Evolutionary conservation across 1,284 basidiomycete species (phyloP).

Genomic region (Melanopsichium pennsylvanicum): DNA sequence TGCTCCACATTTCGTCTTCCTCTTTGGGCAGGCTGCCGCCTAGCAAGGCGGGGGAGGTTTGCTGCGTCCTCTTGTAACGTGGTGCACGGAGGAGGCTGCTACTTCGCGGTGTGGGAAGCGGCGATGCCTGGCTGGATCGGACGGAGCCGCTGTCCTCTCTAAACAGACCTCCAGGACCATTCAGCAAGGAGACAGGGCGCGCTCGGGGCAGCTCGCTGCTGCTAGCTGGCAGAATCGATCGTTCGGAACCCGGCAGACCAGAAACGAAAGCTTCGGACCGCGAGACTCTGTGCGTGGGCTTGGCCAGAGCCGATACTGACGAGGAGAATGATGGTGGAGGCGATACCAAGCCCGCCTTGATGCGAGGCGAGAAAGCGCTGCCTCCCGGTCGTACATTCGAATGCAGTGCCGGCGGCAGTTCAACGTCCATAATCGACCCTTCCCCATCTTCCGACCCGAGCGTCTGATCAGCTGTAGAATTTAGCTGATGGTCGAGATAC

Average conservation of each 20-base stretch:
- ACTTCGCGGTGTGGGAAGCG: conserved; percentile 30
- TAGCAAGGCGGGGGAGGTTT: conserved; percentile 30
- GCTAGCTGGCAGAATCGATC: conserved; percentile 17
- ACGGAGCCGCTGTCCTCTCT: conserved; percentile 18
- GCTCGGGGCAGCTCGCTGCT: conserved; percentile 29
- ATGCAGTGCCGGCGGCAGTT: conserved; percentile 19
- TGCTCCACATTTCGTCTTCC: conserved; percentile 35
- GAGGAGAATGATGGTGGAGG: conserved; percentile 19
- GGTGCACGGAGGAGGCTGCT: conserved; percentile 30
- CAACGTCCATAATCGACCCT: conserved; percentile 39
- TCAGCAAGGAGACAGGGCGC: conserved; percentile 36
- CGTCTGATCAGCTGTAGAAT: conserved; percentile 31
- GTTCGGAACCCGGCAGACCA: conserved; percentile 15
- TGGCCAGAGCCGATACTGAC: conserved; percentile 5
- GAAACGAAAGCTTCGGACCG: conserved; percentile 29
- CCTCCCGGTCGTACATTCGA: conserved; percentile 1
- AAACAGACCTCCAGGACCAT: conserved; percentile 36
- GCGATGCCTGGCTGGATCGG: conserved; percentile 22
- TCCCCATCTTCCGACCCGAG: conserved; percentile 36
- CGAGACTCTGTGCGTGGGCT: conserved; percentile 22
- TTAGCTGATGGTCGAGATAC: conserved; percentile 35
- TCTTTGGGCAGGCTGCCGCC: conserved; percentile 32
- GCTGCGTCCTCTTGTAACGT: conserved; percentile 5
- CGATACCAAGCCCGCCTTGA: not conserved
- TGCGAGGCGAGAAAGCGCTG: conserved; percentile 12